These are phyloP conservation scores for Wickerhamiella hasegawae DNA, from an alignment of 805 yeast genomes.

Conservation along the genomic window DNA sequence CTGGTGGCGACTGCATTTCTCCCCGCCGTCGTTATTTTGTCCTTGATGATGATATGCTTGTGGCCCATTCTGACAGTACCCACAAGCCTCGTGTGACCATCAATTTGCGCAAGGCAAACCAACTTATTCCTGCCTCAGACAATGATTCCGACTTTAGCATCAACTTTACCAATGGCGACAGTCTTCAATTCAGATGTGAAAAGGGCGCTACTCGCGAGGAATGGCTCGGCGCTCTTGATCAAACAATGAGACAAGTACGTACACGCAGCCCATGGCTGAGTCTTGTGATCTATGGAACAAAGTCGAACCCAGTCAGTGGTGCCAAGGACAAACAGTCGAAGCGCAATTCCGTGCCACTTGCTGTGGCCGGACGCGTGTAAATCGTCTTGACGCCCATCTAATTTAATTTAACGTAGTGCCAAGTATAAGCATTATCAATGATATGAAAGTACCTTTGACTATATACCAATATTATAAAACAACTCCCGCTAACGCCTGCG, in stretches of 20 bases:
- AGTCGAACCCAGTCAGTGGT: neutral
- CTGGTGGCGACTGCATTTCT: slow-evolving; percentile 74
- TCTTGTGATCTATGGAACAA: slow-evolving; percentile 2
- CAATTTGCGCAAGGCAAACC: slow-evolving; percentile 52
- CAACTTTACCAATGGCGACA: slow-evolving; percentile 52
- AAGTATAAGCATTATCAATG: too few species aligned
- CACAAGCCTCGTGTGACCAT: slow-evolving; percentile 60
- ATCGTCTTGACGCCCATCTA: too few species aligned
- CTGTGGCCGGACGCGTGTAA: neutral
- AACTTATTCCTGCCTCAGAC: slow-evolving; percentile 29
- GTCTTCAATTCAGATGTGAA: slow-evolving; percentile 59
- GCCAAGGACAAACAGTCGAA: neutral
- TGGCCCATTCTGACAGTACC: slow-evolving; percentile 60
- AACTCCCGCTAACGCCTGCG: too few species aligned
- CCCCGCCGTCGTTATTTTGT: slow-evolving; percentile 65
- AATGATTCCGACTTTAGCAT: slow-evolving; percentile 14
- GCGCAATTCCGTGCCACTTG: neutral
- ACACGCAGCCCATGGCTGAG: slow-evolving; percentile 6
- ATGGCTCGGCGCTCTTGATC: slow-evolving; percentile 34
- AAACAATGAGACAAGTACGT: slow-evolving; percentile 3
- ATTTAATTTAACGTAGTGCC: too few species aligned
- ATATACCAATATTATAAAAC: too few species aligned
- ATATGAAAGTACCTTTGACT: too few species aligned
- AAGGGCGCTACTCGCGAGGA: slow-evolving; percentile 34
- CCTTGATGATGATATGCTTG: slow-evolving; percentile 51